phyloP scores from a whole-genome alignment of 108 stramenopile genomes.

The Phaeodactylum tricornutum region DNA sequence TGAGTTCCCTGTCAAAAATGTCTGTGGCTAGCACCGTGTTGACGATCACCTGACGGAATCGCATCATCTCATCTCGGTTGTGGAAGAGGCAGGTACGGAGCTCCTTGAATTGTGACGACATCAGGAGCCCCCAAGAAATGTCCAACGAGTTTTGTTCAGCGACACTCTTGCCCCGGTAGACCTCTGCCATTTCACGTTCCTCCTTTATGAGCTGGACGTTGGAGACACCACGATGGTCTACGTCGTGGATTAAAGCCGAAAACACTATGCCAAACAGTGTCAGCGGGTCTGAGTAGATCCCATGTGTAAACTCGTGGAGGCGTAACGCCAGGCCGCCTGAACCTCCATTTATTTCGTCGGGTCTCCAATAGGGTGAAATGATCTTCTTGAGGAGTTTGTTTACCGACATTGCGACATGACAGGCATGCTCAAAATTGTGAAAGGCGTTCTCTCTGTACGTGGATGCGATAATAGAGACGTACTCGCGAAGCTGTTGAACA shows the following conservation, averaged over 20 bases:
- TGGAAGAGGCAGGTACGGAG: constrained; percentile 29
- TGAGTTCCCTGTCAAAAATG: constrained; percentile 39
- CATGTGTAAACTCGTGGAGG: constrained; percentile 2
- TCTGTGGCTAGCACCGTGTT: constrained; percentile 50
- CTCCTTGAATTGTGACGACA: constrained; percentile 23
- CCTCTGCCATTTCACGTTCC: constrained; percentile 26
- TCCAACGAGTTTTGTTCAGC: constrained; percentile 53
- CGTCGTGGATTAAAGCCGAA: constrained; percentile 11
- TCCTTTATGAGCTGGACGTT: constrained; percentile 40
- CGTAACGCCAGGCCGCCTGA: not conserved
- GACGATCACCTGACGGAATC: constrained; percentile 41
- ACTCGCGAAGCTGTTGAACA: not conserved
- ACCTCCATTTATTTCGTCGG: not conserved
- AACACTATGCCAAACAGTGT: constrained; percentile 6
- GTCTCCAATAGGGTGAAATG: not conserved
- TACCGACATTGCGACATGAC: constrained; percentile 5
- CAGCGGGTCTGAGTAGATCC: constrained; percentile 9
- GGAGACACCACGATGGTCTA: constrained; percentile 42
- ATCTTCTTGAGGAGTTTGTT: constrained; percentile 7
- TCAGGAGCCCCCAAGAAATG: constrained; percentile 34
- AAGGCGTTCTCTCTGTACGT: constrained; percentile 5
- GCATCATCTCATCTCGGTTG: constrained; percentile 22
- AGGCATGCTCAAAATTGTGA: constrained; percentile 11
- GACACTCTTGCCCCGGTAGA: constrained; percentile 32
- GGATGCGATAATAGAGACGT: constrained; percentile 1